Conservation (phyloP, 768 basidiomycete genomes). For the Psilocybe sp. region DNA sequence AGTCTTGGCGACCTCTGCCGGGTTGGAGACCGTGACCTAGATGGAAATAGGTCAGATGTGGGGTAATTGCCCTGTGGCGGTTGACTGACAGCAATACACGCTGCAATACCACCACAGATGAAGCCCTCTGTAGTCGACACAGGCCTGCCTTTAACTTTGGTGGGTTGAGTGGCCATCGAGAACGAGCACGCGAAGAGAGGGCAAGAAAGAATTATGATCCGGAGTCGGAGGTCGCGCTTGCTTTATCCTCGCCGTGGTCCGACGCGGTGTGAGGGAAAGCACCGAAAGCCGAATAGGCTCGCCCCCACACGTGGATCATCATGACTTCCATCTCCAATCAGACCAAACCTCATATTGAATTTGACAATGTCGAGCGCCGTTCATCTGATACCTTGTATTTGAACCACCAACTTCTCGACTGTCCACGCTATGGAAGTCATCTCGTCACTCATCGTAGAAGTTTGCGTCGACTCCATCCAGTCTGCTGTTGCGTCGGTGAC, state of each 20-base stretch:
- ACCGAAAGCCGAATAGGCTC: too few species aligned
- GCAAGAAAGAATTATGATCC: too few species aligned
- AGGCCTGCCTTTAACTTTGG: conserved; percentile 17
- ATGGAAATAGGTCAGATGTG: conserved; percentile 8
- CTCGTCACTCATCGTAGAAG: conserved; percentile 39
- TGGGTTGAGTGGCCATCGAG: conserved; percentile 12
- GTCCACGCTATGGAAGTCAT: neutral
- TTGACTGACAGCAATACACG: conserved; percentile 77
- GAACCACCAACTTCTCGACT: neutral
- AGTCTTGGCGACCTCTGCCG: conserved; percentile 88
- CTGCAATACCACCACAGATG: conserved; percentile 86
- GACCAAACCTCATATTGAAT: neutral
- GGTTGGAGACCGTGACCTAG: conserved; percentile 79
- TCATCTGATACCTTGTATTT: neutral
- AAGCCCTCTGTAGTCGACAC: conserved; percentile 80
- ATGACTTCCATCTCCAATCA: neutral
- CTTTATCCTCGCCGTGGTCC: too few species aligned
- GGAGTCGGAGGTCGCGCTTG: too few species aligned
- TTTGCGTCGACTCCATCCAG: conserved; percentile 76
- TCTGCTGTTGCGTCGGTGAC: conserved; percentile 61
- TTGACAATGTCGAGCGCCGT: too few species aligned
- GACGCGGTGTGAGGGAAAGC: too few species aligned
- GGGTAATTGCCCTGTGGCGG: neutral
- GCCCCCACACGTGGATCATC: neutral
- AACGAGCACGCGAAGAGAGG: too few species aligned